Base-by-base conservation (phyloP, 345 rosid species). In the Lagerstroemia speciosa region DNA sequence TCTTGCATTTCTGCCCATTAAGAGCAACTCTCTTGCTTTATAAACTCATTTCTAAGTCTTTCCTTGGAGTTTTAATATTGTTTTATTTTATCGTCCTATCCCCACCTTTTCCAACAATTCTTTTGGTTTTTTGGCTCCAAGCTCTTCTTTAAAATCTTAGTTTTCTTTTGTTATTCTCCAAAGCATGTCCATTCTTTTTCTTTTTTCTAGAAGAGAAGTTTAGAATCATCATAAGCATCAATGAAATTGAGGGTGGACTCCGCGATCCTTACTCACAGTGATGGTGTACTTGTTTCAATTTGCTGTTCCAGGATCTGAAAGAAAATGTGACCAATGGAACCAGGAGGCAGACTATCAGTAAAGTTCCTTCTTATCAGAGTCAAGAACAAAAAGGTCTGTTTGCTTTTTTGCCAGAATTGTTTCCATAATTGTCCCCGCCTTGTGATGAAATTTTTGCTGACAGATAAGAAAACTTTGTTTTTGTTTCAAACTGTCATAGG, bases 301-400 rank as follows among this genome's bases (percentile, higher is more conserved):
- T 27, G 20, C 27, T 27, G 29, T 27, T 30, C 3, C 63, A 58
- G 63, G 63, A 73, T 68, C 48, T 77, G 64, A 55, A 43, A 16
- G 58, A 48, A 67, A 75, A 69, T 53, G 41, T 72, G 46, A 26
- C 74, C n/a, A 27, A 41, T 58, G 80, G 70, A 76, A 72, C 78
- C 62, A 72, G 74, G 71, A 83, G 77, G 40, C 68, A 73, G 60
- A 80, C 84, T 58, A n/a, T 63, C 26, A 58, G 30, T 74, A 34
- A 61, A 41, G 78, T 48, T 46, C 53, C 67, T 32, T 48, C 72
- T 8, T 8, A 58, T 29, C 33, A 71, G 68, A 67, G 70, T 67
- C 77, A 50, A 67, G 73, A 27, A 36, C 62, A 41, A 38, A 73
- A 69, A 78, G 89, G 89, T 86, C 65, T 55, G 72, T 30, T 74